Evolutionary conservation across 2,329 filamentous ascomycete species (phyloP).

Genomic region (Orbilia oligospora): DNA sequence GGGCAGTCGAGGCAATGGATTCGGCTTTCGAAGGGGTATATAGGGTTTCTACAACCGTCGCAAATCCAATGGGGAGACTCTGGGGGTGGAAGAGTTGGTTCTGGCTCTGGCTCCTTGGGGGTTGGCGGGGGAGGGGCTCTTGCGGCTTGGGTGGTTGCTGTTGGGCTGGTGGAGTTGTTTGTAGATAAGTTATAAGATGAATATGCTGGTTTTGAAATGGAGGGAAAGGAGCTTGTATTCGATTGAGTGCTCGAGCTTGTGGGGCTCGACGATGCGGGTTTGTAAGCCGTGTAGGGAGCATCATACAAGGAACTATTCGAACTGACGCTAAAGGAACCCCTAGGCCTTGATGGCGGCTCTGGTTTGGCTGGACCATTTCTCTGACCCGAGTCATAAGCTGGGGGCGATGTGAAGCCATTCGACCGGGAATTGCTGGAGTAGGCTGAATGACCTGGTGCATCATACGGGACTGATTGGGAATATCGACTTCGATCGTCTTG

Average conservation of each 20-base stretch:
- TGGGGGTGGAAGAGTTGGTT: conserved; percentile 28
- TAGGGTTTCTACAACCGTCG: conserved; percentile 47
- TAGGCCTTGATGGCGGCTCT: neutral
- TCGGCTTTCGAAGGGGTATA: conserved; percentile 48
- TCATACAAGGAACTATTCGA: conserved; percentile 49
- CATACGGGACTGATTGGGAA: conserved; percentile 7
- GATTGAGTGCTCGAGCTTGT: conserved; percentile 3
- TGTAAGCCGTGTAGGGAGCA: conserved; percentile 24
- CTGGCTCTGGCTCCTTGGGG: conserved; percentile 6
- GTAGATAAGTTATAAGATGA: conserved; percentile 11
- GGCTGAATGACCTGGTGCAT: neutral
- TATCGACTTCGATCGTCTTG: conserved; percentile 44
- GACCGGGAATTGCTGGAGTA: conserved; percentile 11
- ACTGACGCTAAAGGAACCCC: conserved; percentile 36
- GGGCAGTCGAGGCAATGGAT: conserved; percentile 56
- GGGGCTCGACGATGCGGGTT: conserved; percentile 7
- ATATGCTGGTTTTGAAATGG: conserved; percentile 5
- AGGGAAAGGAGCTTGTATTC: conserved; percentile 2
- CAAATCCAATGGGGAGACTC: conserved; percentile 52
- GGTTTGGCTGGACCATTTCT: conserved; percentile 6
- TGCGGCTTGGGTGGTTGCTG: neutral
- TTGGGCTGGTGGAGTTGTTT: conserved; percentile 3
- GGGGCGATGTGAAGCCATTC: conserved; percentile 17
- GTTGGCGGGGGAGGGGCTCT: neutral
- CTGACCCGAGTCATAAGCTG: conserved; percentile 11